Base-by-base conservation (phyloP, 352 stramenopile species). In the Globisporangium apiculatum region DNA sequence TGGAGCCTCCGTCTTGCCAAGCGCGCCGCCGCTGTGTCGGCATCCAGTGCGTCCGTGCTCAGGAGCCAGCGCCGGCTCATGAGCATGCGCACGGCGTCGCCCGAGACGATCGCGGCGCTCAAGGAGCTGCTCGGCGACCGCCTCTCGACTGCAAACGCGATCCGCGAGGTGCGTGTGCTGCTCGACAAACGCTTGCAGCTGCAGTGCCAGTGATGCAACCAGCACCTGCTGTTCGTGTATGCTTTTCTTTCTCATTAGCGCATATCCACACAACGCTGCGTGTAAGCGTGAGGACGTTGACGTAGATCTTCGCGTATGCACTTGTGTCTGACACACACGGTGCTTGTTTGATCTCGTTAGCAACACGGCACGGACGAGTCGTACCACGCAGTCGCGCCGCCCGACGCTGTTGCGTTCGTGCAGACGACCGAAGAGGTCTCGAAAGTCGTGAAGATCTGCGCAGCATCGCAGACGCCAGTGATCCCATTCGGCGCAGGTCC, bases 401-500 rank as follows among this genome's bases (percentile, higher is more conserved):
- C 95, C 10, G 84, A 95, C 55, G 89, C 80, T 6, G 87, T 98
- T 24, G 76, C 93, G 42, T 91, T 87, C 61, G 89, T 94, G 45
- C 58, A 87, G 36, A 90, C 66, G 37, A 95, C 88, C 3, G 67
- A 96, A 51, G 86, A 98, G 66, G 87, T 98, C 31, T 65, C 79
- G 7, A 70, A 86, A 41, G 83, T 99, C 55, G 62, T 98, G 38
- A 91, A 94, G 67, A 87, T 96, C 58, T 98, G 94, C 64, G 61
- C 78, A 41, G 67, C 82, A 18, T 62, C 76, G 50, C 42, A 57
- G 53, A 96, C 96, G 45, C 91, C 96, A 11, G 85, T 99, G 15
- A 97, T 99, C 59, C 86, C 96, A 6, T 99, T 97, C 75, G 97
- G 95, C 47, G 91, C 79, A 1, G 95, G 87, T 35, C 96, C 84